Percentiles rank a stretch among this genome's conserved stretches.
phyloP scores from a whole-genome alignment of 2,329 filamentous ascomycete genomes.

The Leptographium procerum region DNA sequence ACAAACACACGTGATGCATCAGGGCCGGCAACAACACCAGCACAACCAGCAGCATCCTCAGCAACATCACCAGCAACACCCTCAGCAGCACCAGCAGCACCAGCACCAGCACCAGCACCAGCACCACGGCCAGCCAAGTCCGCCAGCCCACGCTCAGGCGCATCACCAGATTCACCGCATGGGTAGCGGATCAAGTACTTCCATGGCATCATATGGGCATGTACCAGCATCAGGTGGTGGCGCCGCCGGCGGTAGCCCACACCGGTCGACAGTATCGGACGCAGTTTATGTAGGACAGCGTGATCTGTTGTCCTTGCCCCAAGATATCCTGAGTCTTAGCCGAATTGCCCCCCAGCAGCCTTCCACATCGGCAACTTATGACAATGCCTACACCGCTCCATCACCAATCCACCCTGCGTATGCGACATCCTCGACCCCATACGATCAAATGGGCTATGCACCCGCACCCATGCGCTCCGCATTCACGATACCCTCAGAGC shows the following conservation, averaged over 20 bases:
- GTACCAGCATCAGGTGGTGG: constrained; percentile 12
- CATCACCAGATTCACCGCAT: constrained; percentile 3
- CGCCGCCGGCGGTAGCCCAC: constrained; percentile 50
- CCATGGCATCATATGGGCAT: constrained; percentile 60
- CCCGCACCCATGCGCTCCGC: constrained; percentile 50
- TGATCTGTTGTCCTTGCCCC: constrained; percentile 58
- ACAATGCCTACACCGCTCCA: constrained; percentile 55
- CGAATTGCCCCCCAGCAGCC: constrained; percentile 41
- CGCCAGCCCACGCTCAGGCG: not conserved
- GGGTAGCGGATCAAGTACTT: constrained; percentile 27
- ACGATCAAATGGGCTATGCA: constrained; percentile 67
- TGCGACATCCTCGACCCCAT: constrained; percentile 54
- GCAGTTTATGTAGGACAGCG: constrained; percentile 44
- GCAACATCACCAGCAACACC: constrained; percentile 29
- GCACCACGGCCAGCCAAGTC: not conserved
- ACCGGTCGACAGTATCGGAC: constrained; percentile 41
- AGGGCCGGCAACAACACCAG: not conserved
- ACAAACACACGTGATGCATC: constrained; percentile 29
- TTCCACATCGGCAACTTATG: constrained; percentile 54
- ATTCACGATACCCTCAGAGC: constrained; percentile 26
- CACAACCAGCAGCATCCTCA: constrained; percentile 18
- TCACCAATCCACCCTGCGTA: constrained; percentile 57
- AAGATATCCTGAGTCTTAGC: constrained; percentile 64
- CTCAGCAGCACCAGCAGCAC: constrained; percentile 6
- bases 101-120: constrained; percentile 16